phyloP scores from a whole-genome alignment of 805 yeast genomes.

The Candida ovalis region DNA sequence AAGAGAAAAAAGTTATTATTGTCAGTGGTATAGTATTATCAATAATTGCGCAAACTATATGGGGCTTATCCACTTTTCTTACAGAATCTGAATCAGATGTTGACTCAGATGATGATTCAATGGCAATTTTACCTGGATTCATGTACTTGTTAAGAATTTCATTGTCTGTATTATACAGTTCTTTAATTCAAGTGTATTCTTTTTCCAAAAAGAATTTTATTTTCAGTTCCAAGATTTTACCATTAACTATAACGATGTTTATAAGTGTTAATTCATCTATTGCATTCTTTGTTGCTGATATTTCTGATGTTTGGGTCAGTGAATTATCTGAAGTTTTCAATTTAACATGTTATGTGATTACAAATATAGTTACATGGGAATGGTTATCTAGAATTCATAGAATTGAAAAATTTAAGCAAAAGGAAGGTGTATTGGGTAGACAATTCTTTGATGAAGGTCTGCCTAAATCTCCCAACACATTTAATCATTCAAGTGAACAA shows the following conservation, averaged over 20 bases:
- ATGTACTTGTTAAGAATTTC: slow-evolving; percentile 72
- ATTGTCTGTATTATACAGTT: slow-evolving; percentile 63
- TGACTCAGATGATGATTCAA: slow-evolving; percentile 38
- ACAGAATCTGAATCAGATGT: slow-evolving; percentile 19
- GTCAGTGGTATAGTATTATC: slow-evolving; percentile 53
- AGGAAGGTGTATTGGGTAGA: slow-evolving; percentile 71
- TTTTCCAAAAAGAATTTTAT: slow-evolving; percentile 50
- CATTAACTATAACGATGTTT: slow-evolving; percentile 53
- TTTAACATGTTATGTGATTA: slow-evolving; percentile 63
- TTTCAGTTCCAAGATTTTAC: slow-evolving; percentile 44
- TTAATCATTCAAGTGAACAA: neutral
- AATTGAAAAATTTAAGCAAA: slow-evolving; percentile 56
- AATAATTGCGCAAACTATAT: slow-evolving; percentile 55
- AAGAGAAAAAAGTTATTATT: slow-evolving; percentile 63
- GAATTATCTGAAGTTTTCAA: slow-evolving; percentile 72
- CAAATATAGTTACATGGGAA: slow-evolving; percentile 80
- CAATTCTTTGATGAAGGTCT: slow-evolving; percentile 63
- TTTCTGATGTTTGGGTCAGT: slow-evolving; percentile 70
- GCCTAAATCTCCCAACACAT: neutral
- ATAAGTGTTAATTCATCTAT: slow-evolving; percentile 57
- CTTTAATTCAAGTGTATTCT: slow-evolving; percentile 53
- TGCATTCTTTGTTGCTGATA: slow-evolving; percentile 72
- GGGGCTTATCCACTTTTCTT: slow-evolving; percentile 62
- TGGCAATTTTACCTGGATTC: slow-evolving; percentile 67
- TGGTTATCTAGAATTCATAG: slow-evolving; percentile 69